Conservation (phyloP, 345 rosid species). For the Toxicodendron radicans region DNA sequence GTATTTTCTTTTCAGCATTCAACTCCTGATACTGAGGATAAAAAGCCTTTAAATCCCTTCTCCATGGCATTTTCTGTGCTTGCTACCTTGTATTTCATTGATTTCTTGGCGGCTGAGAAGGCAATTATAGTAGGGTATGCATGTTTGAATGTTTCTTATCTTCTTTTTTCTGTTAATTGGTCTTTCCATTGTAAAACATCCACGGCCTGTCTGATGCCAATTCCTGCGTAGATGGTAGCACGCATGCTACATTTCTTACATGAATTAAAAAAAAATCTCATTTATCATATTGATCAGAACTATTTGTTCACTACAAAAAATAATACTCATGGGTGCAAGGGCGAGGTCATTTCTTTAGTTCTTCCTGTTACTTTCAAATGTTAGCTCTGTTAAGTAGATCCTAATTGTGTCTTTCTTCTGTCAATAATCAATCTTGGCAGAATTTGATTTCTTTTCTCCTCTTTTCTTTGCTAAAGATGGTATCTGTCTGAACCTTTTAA, state of each 20-base stretch:
- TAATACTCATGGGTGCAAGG: not conserved
- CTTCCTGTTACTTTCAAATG: not conserved
- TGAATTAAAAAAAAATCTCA: not conserved
- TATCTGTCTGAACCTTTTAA: conserved; percentile 15
- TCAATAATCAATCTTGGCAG: not conserved
- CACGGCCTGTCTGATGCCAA: not conserved
- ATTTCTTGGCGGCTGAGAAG: conserved; percentile 66
- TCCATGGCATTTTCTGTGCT: conserved; percentile 81
- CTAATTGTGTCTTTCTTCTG: not conserved
- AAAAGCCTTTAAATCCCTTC: conserved; percentile 67
- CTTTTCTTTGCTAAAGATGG: not conserved
- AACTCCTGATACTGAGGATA: conserved; percentile 23
- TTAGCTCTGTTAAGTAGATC: not conserved
- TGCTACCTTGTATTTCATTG: conserved; percentile 70
- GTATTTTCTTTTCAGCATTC: conserved; percentile 26
- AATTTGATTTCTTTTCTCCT: not conserved
- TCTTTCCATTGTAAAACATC: not conserved
- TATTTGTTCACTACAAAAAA: not conserved
- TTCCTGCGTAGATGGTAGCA: not conserved
- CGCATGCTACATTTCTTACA: not conserved
- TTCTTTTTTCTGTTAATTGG: not conserved
- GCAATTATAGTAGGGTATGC: conserved; percentile 81
- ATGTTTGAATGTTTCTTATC: conserved; percentile 7
- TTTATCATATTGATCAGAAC: not conserved
- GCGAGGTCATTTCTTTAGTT: not conserved